phyloP scores from a whole-genome alignment of 176 grass and related monocot genomes.

The Chrysopogon serrulatus region DNA sequence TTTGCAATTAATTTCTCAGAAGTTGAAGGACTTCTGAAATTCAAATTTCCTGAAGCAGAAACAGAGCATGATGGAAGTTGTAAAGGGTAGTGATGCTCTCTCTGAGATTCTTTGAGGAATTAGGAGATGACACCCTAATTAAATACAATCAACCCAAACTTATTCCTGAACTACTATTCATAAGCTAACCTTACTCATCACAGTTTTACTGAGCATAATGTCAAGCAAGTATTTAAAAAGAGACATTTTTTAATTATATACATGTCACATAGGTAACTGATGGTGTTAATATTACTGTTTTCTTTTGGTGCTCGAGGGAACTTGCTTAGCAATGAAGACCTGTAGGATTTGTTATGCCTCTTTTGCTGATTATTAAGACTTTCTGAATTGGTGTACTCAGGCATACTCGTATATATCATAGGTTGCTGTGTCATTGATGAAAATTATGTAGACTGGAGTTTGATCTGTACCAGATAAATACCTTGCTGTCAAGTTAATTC shows the following conservation, averaged over 20 bases:
- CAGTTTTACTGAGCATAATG: neutral
- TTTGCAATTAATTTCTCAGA: neutral
- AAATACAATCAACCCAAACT: neutral
- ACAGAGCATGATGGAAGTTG: neutral
- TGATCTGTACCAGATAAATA: neutral
- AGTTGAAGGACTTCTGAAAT: neutral
- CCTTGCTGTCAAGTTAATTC: neutral
- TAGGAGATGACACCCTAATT: neutral
- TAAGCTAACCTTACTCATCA: neutral
- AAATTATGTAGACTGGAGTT: neutral
- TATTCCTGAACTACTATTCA: conserved; percentile 1
- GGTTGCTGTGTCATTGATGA: neutral
- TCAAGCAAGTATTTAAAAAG: neutral
- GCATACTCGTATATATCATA: neutral
- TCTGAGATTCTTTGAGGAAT: neutral
- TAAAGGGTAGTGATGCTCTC: neutral
- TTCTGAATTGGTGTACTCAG: neutral
- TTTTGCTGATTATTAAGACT: neutral
- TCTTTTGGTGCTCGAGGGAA: neutral
- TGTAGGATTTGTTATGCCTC: neutral
- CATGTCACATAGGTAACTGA: neutral
- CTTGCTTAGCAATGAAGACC: neutral
- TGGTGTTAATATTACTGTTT: neutral
- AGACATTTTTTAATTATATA: neutral
- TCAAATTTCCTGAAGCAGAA: neutral